Evolutionary conservation across 805 yeast species (phyloP).

Genomic region (Candida sonorensis): DNA sequence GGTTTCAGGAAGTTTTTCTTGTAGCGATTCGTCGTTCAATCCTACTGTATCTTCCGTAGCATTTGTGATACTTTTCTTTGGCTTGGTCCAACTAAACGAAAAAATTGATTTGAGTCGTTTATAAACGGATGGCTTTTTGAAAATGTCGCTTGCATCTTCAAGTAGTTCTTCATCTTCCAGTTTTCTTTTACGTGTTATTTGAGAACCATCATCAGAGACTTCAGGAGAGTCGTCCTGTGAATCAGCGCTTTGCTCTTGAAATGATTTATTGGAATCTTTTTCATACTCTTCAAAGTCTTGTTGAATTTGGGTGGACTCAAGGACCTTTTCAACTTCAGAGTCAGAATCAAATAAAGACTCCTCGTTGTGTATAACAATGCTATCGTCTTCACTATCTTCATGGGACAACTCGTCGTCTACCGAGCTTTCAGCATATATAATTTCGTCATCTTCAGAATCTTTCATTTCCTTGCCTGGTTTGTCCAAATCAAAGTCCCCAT

Average conservation of each 20-base stretch:
- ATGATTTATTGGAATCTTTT: no score
- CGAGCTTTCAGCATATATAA: not conserved
- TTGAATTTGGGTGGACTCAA: no score
- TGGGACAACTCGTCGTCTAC: slow-evolving; percentile 1
- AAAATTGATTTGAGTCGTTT: slow-evolving; percentile 1
- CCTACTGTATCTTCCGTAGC: no score
- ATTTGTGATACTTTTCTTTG: no score
- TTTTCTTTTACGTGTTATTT: slow-evolving; percentile 1
- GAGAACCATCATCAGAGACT: not conserved
- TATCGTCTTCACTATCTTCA: slow-evolving; percentile 5
- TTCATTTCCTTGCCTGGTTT: not conserved
- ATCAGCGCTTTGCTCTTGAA: no score
- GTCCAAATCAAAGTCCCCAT: slow-evolving; percentile 1
- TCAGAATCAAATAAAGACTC: slow-evolving; percentile 5
- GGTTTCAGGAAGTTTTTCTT: no score
- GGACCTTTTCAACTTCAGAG: slow-evolving; percentile 7
- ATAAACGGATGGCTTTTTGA: not conserved
- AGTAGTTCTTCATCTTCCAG: slow-evolving; percentile 2
- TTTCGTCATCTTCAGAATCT: slow-evolving; percentile 1
- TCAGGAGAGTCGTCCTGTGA: no score
- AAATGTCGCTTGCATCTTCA: no score
- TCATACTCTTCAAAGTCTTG: slow-evolving; percentile 3
- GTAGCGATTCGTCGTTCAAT: no score
- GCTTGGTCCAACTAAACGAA: slow-evolving; percentile 3
- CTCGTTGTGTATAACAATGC: slow-evolving; percentile 3